Percentiles rank a stretch among this genome's conserved stretches.
phyloP scores from a whole-genome alignment of 2,329 filamentous ascomycete species.

The Talaromyces rugulosus region DNA sequence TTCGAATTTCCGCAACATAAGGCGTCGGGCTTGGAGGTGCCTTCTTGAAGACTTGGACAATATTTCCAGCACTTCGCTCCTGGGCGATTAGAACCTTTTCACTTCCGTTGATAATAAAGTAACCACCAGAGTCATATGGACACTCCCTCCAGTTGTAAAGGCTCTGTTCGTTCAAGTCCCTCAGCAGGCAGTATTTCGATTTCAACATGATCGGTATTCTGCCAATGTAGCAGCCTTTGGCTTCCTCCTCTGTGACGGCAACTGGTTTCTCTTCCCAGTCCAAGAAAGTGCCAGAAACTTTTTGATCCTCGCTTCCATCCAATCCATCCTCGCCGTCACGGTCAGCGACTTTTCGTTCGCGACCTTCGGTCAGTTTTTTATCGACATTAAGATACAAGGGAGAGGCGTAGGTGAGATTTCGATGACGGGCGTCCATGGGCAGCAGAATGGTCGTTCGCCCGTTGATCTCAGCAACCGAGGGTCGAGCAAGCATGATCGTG shows the following conservation, averaged over 20 bases:
- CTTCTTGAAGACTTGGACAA: conserved; percentile 99
- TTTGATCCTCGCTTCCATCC: conserved; percentile 50
- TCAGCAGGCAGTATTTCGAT: conserved; percentile 89
- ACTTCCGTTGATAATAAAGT: conserved; percentile 98
- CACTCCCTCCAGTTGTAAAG: conserved; percentile 93
- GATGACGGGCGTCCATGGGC: conserved; percentile 90
- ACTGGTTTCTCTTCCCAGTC: conserved; percentile 45
- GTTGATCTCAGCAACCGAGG: conserved; percentile 89
- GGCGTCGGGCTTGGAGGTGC: conserved; percentile 86
- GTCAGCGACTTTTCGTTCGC: conserved; percentile 71
- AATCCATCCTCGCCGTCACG: conserved; percentile 54
- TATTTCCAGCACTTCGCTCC: conserved; percentile 95
- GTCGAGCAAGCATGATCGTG: conserved; percentile 80
- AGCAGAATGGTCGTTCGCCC: conserved; percentile 80
- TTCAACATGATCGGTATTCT: conserved; percentile 98
- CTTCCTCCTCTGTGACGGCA: conserved; percentile 60
- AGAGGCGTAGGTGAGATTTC: conserved; percentile 92
- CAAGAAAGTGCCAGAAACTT: conserved; percentile 39
- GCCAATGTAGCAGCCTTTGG: conserved; percentile 72
- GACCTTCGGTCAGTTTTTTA: conserved; percentile 77
- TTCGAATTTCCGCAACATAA: conserved; percentile 92
- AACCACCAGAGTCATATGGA: conserved; percentile 95
- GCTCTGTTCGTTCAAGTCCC: conserved; percentile 75
- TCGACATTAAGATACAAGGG: conserved; percentile 86
- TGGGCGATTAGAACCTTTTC: conserved; percentile 98